These are phyloP conservation scores for Pythium scleroteichum DNA, from an alignment of 352 stramenopile species.

Conservation along the genomic window DNA sequence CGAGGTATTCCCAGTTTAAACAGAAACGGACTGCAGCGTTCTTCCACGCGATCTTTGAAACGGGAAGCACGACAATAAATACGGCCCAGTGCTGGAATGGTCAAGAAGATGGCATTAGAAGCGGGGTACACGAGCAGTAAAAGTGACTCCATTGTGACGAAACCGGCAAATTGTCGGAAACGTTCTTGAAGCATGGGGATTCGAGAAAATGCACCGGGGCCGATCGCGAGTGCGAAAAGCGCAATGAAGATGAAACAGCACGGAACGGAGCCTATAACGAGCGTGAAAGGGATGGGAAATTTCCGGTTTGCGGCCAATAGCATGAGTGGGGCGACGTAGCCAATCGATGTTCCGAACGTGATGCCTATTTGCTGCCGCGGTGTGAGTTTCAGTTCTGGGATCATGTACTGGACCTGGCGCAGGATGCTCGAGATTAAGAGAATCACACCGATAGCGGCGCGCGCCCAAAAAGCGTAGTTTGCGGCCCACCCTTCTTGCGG, in stretches of 20 bases:
- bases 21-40: no score
- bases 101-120: neutral
- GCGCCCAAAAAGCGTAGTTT: slow-evolving; percentile 1
- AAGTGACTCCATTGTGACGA: neutral
- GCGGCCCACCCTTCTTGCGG: neutral
- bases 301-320: slow-evolving; percentile 28
- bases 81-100: no score
- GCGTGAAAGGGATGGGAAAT: slow-evolving; percentile 20
- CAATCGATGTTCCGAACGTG: neutral
- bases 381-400: slow-evolving; percentile 1
- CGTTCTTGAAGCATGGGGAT: no score
- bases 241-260: neutral
- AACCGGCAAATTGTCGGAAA: no score
- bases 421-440: neutral
- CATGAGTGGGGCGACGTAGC: slow-evolving; percentile 13
- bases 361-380: neutral
- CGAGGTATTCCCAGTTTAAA: no score
- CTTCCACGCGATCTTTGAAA: no score
- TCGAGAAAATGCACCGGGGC: no score
- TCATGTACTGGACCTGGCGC: neutral
- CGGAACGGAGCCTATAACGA: neutral
- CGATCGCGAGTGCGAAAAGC: neutral
- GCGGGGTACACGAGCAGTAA: neutral
- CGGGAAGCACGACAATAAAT: no score
- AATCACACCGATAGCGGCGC: neutral